phyloP scores from a whole-genome alignment of 2,329 filamentous ascomycete genomes.

The Fusarium oxysporum region DNA sequence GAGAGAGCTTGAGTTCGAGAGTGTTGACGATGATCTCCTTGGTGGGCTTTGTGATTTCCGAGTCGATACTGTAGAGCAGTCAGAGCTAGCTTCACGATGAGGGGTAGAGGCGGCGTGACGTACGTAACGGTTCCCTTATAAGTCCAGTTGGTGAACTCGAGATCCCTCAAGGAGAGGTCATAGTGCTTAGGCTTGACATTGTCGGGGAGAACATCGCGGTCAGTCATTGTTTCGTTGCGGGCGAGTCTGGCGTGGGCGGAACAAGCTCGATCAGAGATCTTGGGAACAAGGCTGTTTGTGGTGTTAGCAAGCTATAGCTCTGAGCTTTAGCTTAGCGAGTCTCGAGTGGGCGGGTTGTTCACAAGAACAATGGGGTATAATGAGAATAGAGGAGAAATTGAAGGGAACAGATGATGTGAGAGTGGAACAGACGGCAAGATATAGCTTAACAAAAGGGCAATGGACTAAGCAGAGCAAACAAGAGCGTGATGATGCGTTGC shows the following conservation, averaged over 20 bases:
- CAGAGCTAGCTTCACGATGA: constrained; percentile 17
- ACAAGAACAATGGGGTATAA: constrained; percentile 9
- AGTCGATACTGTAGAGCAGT: constrained; percentile 70
- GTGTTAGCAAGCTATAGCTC: constrained; percentile 41
- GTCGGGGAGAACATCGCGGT: constrained; percentile 72
- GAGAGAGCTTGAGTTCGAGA: constrained; percentile 82
- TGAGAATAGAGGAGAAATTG: constrained; percentile 3
- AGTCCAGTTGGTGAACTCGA: constrained; percentile 79
- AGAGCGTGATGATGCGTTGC: constrained; percentile 36
- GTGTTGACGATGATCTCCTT: constrained; percentile 86
- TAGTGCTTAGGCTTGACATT: constrained; percentile 87
- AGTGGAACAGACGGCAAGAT: not conserved
- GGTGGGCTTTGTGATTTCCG: constrained; percentile 76
- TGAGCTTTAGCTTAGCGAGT: constrained; percentile 33
- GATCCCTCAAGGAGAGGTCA: constrained; percentile 80
- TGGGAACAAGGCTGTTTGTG: constrained; percentile 41
- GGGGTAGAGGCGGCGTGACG: constrained; percentile 39
- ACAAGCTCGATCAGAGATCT: constrained; percentile 48
- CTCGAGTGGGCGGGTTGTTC: not conserved
- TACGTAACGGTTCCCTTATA: constrained; percentile 84
- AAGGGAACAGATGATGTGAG: not conserved
- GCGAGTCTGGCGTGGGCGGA: constrained; percentile 53
- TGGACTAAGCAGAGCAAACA: constrained; percentile 7
- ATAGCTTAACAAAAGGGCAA: constrained; percentile 22
- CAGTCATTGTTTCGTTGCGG: constrained; percentile 59